Evolutionary conservation across 2,329 filamentous ascomycete genomes (phyloP).

Genomic region (Rugonectria rugulosa): DNA sequence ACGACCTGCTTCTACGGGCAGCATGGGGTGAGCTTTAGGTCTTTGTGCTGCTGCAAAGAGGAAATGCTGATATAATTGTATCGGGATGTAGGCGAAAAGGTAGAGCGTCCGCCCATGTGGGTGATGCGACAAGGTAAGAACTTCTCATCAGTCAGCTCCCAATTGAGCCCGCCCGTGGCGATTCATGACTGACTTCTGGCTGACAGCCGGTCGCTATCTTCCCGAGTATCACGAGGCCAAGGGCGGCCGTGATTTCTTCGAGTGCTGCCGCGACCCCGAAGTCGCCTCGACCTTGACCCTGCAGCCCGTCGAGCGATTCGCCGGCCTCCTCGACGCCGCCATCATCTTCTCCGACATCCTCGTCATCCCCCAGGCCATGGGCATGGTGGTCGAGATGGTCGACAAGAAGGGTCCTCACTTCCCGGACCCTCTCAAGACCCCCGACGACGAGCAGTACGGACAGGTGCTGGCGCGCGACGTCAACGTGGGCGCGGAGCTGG

Average conservation of each 20-base stretch:
- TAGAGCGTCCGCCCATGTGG: constrained; percentile 96
- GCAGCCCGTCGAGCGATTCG: constrained; percentile 92
- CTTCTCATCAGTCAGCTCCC: neutral
- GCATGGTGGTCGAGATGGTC: constrained; percentile 98
- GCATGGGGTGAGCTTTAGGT: constrained; percentile 73
- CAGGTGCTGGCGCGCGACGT: constrained; percentile 79
- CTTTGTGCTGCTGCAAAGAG: constrained; percentile 8
- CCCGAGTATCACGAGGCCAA: constrained; percentile 98
- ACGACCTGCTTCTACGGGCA: constrained; percentile 89
- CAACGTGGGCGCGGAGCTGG: constrained; percentile 84
- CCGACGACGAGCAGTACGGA: constrained; percentile 83
- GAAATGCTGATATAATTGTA: constrained; percentile 29
- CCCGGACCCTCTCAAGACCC: constrained; percentile 80
- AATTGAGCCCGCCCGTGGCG: neutral
- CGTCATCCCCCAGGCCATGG: constrained; percentile 96
- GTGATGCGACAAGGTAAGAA: constrained; percentile 95
- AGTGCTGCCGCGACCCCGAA: constrained; percentile 93
- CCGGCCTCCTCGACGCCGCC: constrained; percentile 89
- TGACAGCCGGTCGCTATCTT: constrained; percentile 88
- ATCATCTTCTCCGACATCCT: constrained; percentile 99
- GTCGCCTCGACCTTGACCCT: constrained; percentile 92
- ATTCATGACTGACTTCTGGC: constrained; percentile 7
- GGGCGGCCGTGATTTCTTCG: constrained; percentile 91
- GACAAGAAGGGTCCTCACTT: constrained; percentile 98
- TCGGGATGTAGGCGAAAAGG: constrained; percentile 73